A percentile compares a stretch with the other conserved stretches of the same genome.
These are phyloP conservation scores for Penicillium olsonii DNA, from an alignment of 2,329 filamentous ascomycete species.

Conservation along the genomic window DNA sequence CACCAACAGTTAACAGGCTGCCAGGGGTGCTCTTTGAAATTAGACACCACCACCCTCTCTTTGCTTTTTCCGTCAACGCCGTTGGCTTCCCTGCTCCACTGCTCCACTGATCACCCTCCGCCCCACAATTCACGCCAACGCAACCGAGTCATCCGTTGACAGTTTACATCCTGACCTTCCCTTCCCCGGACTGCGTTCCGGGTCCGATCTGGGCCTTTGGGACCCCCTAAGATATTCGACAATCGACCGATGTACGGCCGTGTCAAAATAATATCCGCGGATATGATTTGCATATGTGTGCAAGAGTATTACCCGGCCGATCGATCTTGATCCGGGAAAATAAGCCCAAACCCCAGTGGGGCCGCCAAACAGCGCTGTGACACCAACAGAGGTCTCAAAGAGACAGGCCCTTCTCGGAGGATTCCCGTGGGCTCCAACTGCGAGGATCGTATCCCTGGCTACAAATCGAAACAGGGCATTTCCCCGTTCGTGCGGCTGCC, in stretches of 20 bases:
- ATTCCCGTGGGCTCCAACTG: slow-evolving; percentile 1
- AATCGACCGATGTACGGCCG: background rate
- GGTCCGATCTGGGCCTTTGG: background rate
- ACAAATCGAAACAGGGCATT: slow-evolving; percentile 9
- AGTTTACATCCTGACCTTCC: slow-evolving; percentile 7
- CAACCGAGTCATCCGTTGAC: background rate
- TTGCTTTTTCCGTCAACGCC: background rate
- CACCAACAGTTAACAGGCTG: background rate
- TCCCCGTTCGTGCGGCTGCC: slow-evolving; percentile 24
- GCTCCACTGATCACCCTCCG: slow-evolving; percentile 3
- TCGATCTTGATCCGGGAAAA: background rate
- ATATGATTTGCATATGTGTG: slow-evolving; percentile 15
- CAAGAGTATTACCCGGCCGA: slow-evolving; percentile 2
- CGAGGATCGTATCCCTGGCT: background rate
- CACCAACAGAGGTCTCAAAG: slow-evolving; percentile 3
- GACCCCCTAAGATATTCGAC: background rate
- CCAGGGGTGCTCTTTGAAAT: slow-evolving; percentile 8
- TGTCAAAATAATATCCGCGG: background rate
- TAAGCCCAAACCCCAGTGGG: background rate
- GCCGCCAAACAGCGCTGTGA: background rate
- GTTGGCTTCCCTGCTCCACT: background rate
- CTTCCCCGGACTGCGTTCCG: slow-evolving; percentile 14
- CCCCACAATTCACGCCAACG: slow-evolving; percentile 1
- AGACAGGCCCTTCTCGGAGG: background rate
- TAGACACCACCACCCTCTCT: slow-evolving; percentile 5